Evolutionary conservation across 345 rosid genomes (phyloP).

Genomic region (Acer saccharum): DNA sequence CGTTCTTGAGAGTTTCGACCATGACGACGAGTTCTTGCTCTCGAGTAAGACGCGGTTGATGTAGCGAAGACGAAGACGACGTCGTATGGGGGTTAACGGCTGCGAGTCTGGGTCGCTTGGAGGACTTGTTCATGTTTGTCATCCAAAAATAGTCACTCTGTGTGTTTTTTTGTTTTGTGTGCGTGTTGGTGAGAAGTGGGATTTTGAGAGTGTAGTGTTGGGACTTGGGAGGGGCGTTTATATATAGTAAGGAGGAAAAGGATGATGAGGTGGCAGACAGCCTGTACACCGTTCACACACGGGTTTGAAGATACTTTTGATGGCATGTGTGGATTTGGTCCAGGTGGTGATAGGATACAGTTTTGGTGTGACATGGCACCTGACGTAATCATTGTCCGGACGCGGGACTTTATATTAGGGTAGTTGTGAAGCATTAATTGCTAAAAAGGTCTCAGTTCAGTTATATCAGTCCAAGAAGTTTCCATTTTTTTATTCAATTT

Average conservation of each 20-base stretch:
- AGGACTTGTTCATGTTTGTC: constrained; percentile 36
- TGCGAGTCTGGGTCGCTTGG: constrained; percentile 30
- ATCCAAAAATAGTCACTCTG: too few relatives aligned
- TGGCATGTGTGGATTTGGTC: constrained; percentile 15
- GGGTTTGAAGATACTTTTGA: neutral
- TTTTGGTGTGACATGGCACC: neutral
- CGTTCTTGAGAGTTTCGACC: constrained; percentile 54
- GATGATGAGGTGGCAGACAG: constrained; percentile 11
- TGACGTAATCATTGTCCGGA: neutral
- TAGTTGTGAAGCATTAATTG: too few relatives aligned
- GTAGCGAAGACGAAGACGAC: neutral
- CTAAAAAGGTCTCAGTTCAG: too few relatives aligned
- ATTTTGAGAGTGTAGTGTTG: too few relatives aligned
- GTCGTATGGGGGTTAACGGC: constrained; percentile 4
- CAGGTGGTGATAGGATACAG: neutral
- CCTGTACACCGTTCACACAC: constrained; percentile 31
- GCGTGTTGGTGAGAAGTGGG: neutral
- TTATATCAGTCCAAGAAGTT: too few relatives aligned
- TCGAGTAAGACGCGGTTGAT: constrained; percentile 35
- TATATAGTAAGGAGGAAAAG: constrained; percentile 11
- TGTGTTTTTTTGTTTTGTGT: neutral
- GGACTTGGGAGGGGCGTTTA: neutral
- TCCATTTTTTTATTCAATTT: too few relatives aligned
- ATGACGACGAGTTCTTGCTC: constrained; percentile 71
- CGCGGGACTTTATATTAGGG: neutral